Base-by-base conservation (phyloP, 257 asterid genomes). In the Osmanthus fragrans region DNA sequence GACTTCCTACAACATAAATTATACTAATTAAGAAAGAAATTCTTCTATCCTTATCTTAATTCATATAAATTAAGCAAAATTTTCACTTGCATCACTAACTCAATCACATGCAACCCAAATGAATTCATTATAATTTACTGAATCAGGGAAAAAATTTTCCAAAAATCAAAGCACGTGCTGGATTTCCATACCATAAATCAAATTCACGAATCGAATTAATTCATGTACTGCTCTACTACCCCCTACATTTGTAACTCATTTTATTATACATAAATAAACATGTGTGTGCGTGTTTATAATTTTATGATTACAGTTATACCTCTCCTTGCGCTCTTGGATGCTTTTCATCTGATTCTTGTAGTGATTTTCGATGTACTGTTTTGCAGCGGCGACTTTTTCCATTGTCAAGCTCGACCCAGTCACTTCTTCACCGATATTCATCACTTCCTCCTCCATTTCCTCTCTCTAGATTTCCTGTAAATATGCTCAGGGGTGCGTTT, bases 311-410 rank as follows among this genome's bases (percentile, higher is more conserved):
- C 25, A 36, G 7, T 32, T 54, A 19, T 74, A 94, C 99, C 99
- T 93, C 71, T 95, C 92, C 77, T 95, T 95, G 78, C 99, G 85
- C 47, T 95, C 96, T 81, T 95, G 97, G 73, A 95, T 90, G 88
- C 88, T 95, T 82, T 93, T 95, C 97, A 89, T 95, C 91, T 95
- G 99, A 84, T 87, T 91, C 79, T 90, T 93, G 84, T 95, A 95
- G 92, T 95, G 99, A 83, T 93, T 95, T 89, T 95, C 99, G 79
- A 95, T 95, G 86, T 83, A 95, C 88, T 95, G 92, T 71, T 95
- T 95, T 0, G 99, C 99, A 70, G 99, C 99, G 19, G 98, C 98
- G n/a, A 95, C 99, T 86, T 91, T 95, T 81, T 95, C 99, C 98
- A 95, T 91, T 64, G 99, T 95, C 82, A 89, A 85, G 81, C 93